Evolutionary conservation across 139 green algal species (phyloP).

Genomic region (Chlorella sp.): DNA sequence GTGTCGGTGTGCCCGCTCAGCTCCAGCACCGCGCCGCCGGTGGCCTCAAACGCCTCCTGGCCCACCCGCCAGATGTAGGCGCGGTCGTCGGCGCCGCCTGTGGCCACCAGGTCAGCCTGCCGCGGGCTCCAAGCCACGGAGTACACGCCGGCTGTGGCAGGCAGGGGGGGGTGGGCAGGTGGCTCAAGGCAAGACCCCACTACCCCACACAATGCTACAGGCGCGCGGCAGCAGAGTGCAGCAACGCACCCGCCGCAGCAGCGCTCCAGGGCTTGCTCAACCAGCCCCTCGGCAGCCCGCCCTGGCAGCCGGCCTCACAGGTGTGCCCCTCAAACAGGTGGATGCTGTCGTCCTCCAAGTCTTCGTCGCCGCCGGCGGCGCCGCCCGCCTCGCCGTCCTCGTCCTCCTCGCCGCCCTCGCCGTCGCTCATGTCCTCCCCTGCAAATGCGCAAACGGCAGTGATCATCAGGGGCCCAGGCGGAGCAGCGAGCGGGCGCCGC

Average conservation of each 20-base stretch:
- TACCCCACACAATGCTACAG: neutral
- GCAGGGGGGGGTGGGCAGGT: neutral
- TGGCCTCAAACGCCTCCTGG: slow-evolving; percentile 68
- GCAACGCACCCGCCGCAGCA: neutral
- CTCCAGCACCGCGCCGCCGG: slow-evolving; percentile 59
- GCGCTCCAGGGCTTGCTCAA: no score
- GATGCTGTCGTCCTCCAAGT: slow-evolving; percentile 67
- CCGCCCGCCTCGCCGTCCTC: neutral
- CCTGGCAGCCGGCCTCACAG: slow-evolving; percentile 27
- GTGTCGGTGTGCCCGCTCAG: slow-evolving; percentile 88
- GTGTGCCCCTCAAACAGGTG: slow-evolving; percentile 74
- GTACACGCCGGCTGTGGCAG: slow-evolving; percentile 71
- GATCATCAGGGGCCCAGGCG: no score
- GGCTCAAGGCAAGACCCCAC: neutral
- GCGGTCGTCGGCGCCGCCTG: slow-evolving; percentile 79
- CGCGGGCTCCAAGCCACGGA: slow-evolving; percentile 76
- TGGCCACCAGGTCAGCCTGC: slow-evolving; percentile 72
- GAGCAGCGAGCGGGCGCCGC: no score
- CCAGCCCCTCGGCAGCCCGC: neutral
- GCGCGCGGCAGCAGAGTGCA: neutral
- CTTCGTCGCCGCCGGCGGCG: slow-evolving; percentile 19
- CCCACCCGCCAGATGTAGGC: slow-evolving; percentile 82
- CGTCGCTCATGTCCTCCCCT: slow-evolving; percentile 34
- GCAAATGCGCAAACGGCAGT: neutral
- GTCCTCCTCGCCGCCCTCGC: slow-evolving; percentile 39